Evolutionary conservation across 2,329 filamentous ascomycete species (phyloP), one percentile per base, ranked within the genome.

Genomic region (Cladosporium sp.): DNA sequence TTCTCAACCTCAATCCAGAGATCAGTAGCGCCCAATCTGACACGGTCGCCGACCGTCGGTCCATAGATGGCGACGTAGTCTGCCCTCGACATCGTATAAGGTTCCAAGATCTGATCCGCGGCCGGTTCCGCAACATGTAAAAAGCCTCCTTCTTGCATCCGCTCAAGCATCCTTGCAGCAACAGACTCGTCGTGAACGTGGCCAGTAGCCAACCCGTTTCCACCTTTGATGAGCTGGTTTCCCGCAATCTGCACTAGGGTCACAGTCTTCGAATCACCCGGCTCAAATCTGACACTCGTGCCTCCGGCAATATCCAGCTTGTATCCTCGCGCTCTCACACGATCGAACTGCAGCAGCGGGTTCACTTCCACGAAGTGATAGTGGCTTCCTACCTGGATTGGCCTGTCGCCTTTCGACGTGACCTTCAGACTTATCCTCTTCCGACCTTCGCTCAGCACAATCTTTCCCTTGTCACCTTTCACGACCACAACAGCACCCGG

Each of bases 351-450:
- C 46, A 97, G 79, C 68, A 88, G 82, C 0, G 90, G 88, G 70
- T 97, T 97, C n/a, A 84, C 86, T 74, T 97, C 92, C 65, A 95
- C 83, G 68, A 97, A 95, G 72, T 96, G 92, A 69, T 95, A 97
- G 72, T 97, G 92, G 32, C 89, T 95, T 32, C 92, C 92, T 55
- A 88, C 78, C 77, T 96, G 91, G 56, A 96, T 86, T 1, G 92
- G 92, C 32, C 92, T 77, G 70, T 97, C 92, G 6, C 92, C 92
- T 62, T 81, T 87, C 70, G 88, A 95, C 58, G 85, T 90, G 38
- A 97, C 88, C 65, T 77, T 83, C 37, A 97, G 73, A 55, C 73
- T 78, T 58, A 91, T 84, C 56, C 91, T 80, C 70, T 81, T 84
- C 49, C 89, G 79, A 37, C 85, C 85, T 61, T 84, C 78, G 67